Evolutionary conservation across 805 yeast genomes (phyloP), one percentile per base, ranked within the genome.

Genomic region (Hanseniaspora lachancei): DNA sequence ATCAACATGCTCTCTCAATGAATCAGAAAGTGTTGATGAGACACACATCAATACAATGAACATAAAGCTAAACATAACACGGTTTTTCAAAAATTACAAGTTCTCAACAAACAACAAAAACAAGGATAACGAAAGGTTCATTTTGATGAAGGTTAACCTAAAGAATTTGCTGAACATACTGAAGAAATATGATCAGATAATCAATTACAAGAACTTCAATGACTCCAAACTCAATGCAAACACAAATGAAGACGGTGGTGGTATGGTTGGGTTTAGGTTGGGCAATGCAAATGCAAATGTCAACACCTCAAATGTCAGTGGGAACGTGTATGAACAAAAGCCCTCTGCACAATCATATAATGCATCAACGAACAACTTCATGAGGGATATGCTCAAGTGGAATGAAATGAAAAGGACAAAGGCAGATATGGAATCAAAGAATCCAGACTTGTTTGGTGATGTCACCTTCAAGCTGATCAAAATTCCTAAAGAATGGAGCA

Each of bases 321-420:
- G 27, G 2, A 46, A 34, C 20, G 39, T 32, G 5, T 21, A 29
- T 29, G 27, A 32, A 12, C 27, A 32, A 32, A 18, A 29, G 34
- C n/a, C 32, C 21, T 16, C 36, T 15, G 16, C 47, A 16, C 18
- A 27, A 4, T 13, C 36, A 6, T 9, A 24, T 15, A 44, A 34
- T n/a, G 23, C 38, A 32, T 34, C 27, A 34, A 34, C 10, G 29
- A 46, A 21, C 23, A 48, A 34, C 12, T 54, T 54, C 21, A 54
- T 54, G 56, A 53, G 29, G 12, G 56, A 53, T 32, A 53, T 53
- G 56, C 9, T 53, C 3, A 44, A 20, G 21, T 46, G 48, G 43
- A 46, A 53, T 32, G 47, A 46, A 6, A 8, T 53, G 4, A 44
- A 34, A 36, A 46, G 20, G 5, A 23, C 40, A 29, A 36, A 46